A percentile compares a stretch with the other conserved stretches of the same genome.
phyloP scores from a whole-genome alignment of 495 filamentous ascomycete species.

The Glutinoglossum americanum region DNA sequence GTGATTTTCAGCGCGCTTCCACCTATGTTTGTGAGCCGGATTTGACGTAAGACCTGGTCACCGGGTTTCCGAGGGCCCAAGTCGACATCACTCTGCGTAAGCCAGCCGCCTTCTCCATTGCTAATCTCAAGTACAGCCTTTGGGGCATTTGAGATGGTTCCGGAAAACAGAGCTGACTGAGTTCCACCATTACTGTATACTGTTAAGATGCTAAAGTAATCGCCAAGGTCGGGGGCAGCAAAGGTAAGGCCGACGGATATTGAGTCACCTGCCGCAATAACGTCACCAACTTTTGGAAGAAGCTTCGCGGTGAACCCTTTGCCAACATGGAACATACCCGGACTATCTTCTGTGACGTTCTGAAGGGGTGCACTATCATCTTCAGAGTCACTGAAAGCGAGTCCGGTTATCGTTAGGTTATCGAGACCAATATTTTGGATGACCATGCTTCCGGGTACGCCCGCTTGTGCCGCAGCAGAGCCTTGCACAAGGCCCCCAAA shows the following conservation, averaged over 20 bases:
- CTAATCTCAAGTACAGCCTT: constrained; percentile 15
- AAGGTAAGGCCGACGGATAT: constrained; percentile 14
- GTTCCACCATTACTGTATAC: constrained; percentile 15
- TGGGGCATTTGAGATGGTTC: constrained; percentile 14
- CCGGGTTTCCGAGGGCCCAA: constrained; percentile 16
- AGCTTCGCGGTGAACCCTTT: constrained; percentile 14
- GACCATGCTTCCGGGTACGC: not conserved
- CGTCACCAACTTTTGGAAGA: constrained; percentile 13
- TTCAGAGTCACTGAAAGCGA: constrained; percentile 11
- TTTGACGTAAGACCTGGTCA: constrained; percentile 9
- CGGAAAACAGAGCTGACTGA: not conserved
- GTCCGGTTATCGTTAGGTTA: constrained; percentile 16
- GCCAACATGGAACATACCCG: constrained; percentile 8
- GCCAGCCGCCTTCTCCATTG: constrained; percentile 14
- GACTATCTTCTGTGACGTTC: constrained; percentile 12
- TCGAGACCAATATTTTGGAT: constrained; percentile 17
- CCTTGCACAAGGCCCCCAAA: constrained; percentile 18
- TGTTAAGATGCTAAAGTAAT: constrained; percentile 13
- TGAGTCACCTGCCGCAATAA: constrained; percentile 12
- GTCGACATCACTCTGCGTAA: constrained; percentile 10
- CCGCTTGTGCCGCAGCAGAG: not conserved
- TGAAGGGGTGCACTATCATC: constrained; percentile 8
- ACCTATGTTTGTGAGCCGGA: constrained; percentile 18
- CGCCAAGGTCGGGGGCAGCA: constrained; percentile 10
- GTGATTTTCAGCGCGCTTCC: constrained; percentile 17